Evolutionary conservation across 345 rosid genomes (phyloP), one percentile per base, ranked within the genome.

Genomic region (Citrus inodora): DNA sequence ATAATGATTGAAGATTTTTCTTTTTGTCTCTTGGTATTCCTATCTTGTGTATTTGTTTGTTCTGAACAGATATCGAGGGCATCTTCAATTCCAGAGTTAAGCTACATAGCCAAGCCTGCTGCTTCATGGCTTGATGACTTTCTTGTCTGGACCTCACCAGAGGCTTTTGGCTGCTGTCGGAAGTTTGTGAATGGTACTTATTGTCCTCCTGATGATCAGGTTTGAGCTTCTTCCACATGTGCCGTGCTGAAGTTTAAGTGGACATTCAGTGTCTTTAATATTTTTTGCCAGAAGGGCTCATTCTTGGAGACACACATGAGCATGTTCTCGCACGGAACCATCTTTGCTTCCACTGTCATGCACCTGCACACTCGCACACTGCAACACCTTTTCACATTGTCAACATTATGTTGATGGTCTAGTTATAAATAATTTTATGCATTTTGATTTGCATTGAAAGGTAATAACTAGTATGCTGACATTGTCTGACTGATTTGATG

Each of bases 201-300:
- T 79, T 95, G 99, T 80, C 99, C 99, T 6, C 99, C 99, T 35
- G 90, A 93, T 87, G 99, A 95, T 87, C 99, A 95, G 95, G 99
- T 88, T 71, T 70, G 87, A 86, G 80, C 71, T 79, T 46, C 59
- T 82, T 28, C 71, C n/a, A 58, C 72, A 27, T 78, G 59, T 56
- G 38, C 74, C 69, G 61, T 61, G 28, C 69, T 69, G 33, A 58
- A 68, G 61, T 67, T 46, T 55, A 38, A 32, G 38, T 38, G 38
- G 25, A 21, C 42, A 28, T 70, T 35, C 14, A 7, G 35, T 62
- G 17, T 25, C 46, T n/a, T 72, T 17, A 63, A 48, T 46, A 14
- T 76, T 48, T 67, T 74, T 21, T 37, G 56, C 71, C 63, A 53
- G 65, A 69, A 58, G 66, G 51, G n/a, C 68, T 70, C 5, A n/a